Percentiles rank a stretch among this genome's conserved stretches.
phyloP scores from a whole-genome alignment of 768 basidiomycete genomes.

The Calocybe gangraenosa region DNA sequence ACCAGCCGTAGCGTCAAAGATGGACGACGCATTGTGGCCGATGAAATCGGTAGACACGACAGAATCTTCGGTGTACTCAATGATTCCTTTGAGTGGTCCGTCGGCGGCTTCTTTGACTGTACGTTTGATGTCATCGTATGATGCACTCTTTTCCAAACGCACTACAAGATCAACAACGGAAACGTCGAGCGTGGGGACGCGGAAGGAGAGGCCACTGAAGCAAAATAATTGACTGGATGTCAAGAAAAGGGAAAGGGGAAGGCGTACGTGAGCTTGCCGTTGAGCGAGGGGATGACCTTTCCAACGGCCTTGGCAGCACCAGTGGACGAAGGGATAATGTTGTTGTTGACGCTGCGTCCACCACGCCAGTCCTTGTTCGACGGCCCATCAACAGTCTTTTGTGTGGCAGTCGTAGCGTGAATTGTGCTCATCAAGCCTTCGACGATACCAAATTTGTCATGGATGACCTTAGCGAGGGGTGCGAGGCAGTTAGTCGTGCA shows the following conservation, averaged over 20 bases:
- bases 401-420: constrained; percentile 93
- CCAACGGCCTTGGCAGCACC: constrained; percentile 99
- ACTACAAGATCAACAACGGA: constrained; percentile 98
- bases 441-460: constrained; percentile 95
- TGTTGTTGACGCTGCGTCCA: constrained; percentile 92
- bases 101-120: constrained; percentile 77
- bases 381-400: constrained; percentile 93
- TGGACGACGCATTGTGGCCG: constrained; percentile 73
- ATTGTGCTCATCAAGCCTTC: constrained; percentile 99
- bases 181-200: constrained; percentile 93
- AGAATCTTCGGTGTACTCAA: constrained; percentile 90
- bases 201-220: constrained; percentile 87
- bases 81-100: constrained; percentile 64
- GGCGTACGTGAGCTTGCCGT: constrained; percentile 94
- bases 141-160: constrained; percentile 79
- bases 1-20: constrained; percentile 93
- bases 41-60: constrained; percentile 95
- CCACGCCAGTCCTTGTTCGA: constrained; percentile 97
- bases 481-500: constrained; percentile 99
- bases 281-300: constrained; percentile 93
- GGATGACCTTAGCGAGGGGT: constrained; percentile 96
- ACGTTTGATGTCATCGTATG: constrained; percentile 89
- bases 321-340: constrained; percentile 99
- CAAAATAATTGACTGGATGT: not conserved
- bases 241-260: not conserved